phyloP scores from a whole-genome alignment of 2,329 filamentous ascomycete genomes.

The Paecilomyces sp. region DNA sequence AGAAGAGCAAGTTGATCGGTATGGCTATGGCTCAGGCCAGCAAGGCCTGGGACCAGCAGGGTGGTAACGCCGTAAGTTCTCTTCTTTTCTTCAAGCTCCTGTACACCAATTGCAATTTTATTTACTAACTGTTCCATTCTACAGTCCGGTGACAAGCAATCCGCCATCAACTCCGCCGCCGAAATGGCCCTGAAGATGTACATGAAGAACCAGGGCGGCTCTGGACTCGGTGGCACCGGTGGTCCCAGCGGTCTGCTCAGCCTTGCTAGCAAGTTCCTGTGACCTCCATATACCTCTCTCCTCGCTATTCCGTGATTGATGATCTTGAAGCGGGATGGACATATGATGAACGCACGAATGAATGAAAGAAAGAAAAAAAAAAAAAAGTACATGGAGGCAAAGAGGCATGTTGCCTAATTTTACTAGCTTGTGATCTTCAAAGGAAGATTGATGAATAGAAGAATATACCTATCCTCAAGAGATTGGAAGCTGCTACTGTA shows the following conservation, averaged over 20 bases:
- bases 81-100: neutral
- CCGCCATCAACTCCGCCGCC: conserved; percentile 68
- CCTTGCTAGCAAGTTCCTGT: conserved; percentile 57
- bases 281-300: neutral
- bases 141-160: conserved; percentile 66
- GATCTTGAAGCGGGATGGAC: neutral
- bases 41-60: conserved; percentile 63
- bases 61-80: conserved; percentile 47
- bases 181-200: conserved; percentile 90
- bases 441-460: neutral
- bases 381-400: too few relatives aligned
- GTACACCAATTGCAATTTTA: conserved; percentile 14
- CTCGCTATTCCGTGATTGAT: neutral
- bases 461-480: too few relatives aligned
- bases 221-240: conserved; percentile 37
- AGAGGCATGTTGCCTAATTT: too few relatives aligned
- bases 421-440: neutral
- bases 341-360: neutral
- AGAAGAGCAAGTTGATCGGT: conserved; percentile 73
- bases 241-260: conserved; percentile 47
- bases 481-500: too few relatives aligned
- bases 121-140: neutral
- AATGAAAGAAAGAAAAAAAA: neutral
- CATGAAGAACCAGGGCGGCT: conserved; percentile 63
- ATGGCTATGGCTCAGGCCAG: conserved; percentile 83